A percentile compares a stretch with the other conserved stretches of the same genome.
These are phyloP conservation scores for Colletotrichum magnum DNA, from an alignment of 2,329 filamentous ascomycete genomes.

Conservation along the genomic window DNA sequence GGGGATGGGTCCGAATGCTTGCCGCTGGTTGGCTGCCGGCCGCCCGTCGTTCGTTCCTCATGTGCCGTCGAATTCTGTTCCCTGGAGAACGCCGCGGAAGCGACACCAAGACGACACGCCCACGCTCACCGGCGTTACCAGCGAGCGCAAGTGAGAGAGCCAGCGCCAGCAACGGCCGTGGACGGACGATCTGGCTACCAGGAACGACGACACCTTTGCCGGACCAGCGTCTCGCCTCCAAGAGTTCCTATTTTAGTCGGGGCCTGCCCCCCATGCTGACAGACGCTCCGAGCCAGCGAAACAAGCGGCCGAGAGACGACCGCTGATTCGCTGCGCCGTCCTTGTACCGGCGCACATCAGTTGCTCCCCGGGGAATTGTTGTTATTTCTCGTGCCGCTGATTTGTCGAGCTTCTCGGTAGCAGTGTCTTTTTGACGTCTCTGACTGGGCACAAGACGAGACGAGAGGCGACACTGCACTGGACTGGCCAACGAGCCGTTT, in stretches of 20 bases:
- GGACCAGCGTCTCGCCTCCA: slow-evolving; percentile 30
- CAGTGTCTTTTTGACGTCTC: slow-evolving; percentile 17
- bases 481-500: slow-evolving; percentile 26
- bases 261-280: slow-evolving; percentile 12
- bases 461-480: slow-evolving; percentile 4
- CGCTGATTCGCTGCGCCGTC: slow-evolving; percentile 33
- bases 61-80: slow-evolving; percentile 17
- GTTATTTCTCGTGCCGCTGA: slow-evolving; percentile 23
- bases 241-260: slow-evolving; percentile 31
- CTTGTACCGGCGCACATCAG: slow-evolving; percentile 23
- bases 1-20: slow-evolving; percentile 12
- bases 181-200: neutral
- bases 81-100: slow-evolving; percentile 1
- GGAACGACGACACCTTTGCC: neutral
- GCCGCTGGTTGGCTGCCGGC: slow-evolving; percentile 24
- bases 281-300: slow-evolving; percentile 25
- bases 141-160: neutral
- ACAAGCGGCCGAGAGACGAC: neutral
- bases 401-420: slow-evolving; percentile 15
- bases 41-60: slow-evolving; percentile 11
- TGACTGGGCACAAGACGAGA: slow-evolving; percentile 14
- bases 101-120: slow-evolving; percentile 6
- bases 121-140: neutral
- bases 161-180: neutral
- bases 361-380: slow-evolving; percentile 5